These are phyloP conservation scores for Aspergillus bertholletiae DNA, from an alignment of 495 filamentous ascomycete genomes.

Conservation along the genomic window DNA sequence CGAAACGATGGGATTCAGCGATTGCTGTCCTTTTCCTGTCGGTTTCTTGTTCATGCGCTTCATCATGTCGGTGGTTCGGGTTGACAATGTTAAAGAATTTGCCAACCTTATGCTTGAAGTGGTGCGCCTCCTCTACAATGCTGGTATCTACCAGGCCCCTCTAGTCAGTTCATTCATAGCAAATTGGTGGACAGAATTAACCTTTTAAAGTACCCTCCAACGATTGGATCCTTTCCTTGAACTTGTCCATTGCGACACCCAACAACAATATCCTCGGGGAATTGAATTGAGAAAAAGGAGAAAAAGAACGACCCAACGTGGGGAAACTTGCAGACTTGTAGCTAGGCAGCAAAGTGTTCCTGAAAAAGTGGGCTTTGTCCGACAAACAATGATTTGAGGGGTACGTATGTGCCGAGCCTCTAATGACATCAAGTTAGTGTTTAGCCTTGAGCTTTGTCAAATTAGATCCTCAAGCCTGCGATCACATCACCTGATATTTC, in stretches of 20 bases:
- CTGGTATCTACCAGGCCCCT: constrained; percentile 26
- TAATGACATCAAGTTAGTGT: background rate
- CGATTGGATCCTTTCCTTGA: constrained; percentile 27
- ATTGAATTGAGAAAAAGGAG: background rate
- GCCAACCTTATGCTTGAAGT: constrained; percentile 61
- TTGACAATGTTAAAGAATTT: constrained; percentile 77
- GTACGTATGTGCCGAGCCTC: background rate
- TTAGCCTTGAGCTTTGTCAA: background rate
- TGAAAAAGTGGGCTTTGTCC: background rate
- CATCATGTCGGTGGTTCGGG: constrained; percentile 89
- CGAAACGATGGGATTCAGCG: constrained; percentile 73
- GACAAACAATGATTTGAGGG: background rate
- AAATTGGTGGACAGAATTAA: constrained; percentile 1
- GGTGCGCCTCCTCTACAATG: constrained; percentile 44
- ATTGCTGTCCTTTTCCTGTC: constrained; percentile 75
- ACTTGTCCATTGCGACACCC: constrained; percentile 28
- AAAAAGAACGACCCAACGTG: background rate
- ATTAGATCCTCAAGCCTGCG: background rate
- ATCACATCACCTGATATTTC: background rate
- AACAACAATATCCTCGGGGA: background rate
- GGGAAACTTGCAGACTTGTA: background rate
- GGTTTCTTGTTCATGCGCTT: constrained; percentile 80
- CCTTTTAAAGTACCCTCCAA: constrained; percentile 35
- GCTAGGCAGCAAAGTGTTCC: background rate
- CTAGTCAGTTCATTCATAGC: constrained; percentile 8